phyloP scores from a whole-genome alignment of 2,329 filamentous ascomycete species.

The Pleomassaria siparia region DNA sequence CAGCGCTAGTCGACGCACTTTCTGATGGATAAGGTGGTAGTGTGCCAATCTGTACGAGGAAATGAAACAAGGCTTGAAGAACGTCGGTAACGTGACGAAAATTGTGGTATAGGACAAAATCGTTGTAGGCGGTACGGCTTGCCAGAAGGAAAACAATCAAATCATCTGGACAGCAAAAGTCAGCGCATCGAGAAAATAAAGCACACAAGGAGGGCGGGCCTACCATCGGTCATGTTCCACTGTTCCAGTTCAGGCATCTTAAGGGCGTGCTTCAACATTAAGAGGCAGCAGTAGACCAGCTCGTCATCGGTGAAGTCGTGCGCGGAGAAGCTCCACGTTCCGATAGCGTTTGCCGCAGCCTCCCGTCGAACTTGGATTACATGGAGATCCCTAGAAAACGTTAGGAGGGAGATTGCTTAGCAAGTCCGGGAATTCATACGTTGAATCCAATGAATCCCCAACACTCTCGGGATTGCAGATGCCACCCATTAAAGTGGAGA shows the following conservation, averaged over 20 bases:
- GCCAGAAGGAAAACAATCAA: conserved; percentile 84
- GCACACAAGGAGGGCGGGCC: conserved; percentile 37
- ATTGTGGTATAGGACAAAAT: conserved; percentile 95
- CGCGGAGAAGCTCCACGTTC: conserved; percentile 84
- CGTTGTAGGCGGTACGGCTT: conserved; percentile 92
- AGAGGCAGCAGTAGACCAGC: conserved; percentile 77
- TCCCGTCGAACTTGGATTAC: conserved; percentile 67
- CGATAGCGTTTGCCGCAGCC: conserved; percentile 68
- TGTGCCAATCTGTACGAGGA: conserved; percentile 77
- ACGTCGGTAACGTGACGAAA: conserved; percentile 98
- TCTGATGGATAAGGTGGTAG: conserved; percentile 66
- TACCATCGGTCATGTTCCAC: conserved; percentile 79
- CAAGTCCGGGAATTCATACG: conserved; percentile 46
- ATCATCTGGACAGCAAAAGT: conserved; percentile 59
- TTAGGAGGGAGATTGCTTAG: conserved; percentile 17
- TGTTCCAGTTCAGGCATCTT: conserved; percentile 76
- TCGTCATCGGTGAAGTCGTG: conserved; percentile 91
- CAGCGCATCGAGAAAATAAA: conserved; percentile 12
- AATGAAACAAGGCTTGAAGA: conserved; percentile 88
- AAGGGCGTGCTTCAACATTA: conserved; percentile 89
- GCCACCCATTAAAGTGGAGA: conserved; percentile 83
- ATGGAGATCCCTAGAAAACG: conserved; percentile 59
- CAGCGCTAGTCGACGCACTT: conserved; percentile 26
- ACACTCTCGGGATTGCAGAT: conserved; percentile 74
- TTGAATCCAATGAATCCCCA: conserved; percentile 63